Percentiles rank a stretch among this genome's conserved stretches.
Conservation (phyloP, 805 yeast species). For the Metschnikowia colocasiae region DNA sequence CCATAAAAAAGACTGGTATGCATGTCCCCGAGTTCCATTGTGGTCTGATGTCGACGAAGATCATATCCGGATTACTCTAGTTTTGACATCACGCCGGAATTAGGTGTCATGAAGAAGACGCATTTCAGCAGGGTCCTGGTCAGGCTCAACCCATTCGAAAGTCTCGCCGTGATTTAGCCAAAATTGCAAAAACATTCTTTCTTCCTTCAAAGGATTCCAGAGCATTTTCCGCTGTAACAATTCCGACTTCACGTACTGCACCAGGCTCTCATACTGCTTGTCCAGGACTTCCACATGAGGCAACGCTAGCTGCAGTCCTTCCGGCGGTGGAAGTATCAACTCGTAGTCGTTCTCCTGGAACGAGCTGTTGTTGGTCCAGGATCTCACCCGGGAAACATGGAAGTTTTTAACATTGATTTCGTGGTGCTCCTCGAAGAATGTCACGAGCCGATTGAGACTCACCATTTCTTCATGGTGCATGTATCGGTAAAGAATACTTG, state of each 20-base stretch:
- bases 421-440: constrained; percentile 40
- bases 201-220: constrained; percentile 31
- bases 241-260: constrained; percentile 10
- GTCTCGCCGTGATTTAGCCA: constrained; percentile 61
- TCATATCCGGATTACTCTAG: too few species aligned
- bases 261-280: constrained; percentile 7
- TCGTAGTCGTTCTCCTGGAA: constrained; percentile 11
- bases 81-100: too few species aligned
- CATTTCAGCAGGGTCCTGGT: constrained; percentile 74
- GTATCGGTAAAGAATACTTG: constrained; percentile 23
- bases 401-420: constrained; percentile 40
- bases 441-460: constrained; percentile 31
- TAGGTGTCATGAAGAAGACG: background rate
- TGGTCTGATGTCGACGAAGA: too few species aligned
- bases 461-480: constrained; percentile 31
- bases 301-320: constrained; percentile 3
- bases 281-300: constrained; percentile 9
- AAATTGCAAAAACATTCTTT: constrained; percentile 32
- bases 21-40: background rate
- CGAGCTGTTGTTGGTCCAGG: background rate
- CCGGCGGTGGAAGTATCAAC: constrained; percentile 8
- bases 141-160: constrained; percentile 87
- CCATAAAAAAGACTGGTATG: too few species aligned
- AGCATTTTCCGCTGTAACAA: constrained; percentile 12
- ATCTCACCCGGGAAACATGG: constrained; percentile 21